Evolutionary conservation across 192 early-diverging fungal species (phyloP).

Genomic region (Linnemannia hyalina): DNA sequence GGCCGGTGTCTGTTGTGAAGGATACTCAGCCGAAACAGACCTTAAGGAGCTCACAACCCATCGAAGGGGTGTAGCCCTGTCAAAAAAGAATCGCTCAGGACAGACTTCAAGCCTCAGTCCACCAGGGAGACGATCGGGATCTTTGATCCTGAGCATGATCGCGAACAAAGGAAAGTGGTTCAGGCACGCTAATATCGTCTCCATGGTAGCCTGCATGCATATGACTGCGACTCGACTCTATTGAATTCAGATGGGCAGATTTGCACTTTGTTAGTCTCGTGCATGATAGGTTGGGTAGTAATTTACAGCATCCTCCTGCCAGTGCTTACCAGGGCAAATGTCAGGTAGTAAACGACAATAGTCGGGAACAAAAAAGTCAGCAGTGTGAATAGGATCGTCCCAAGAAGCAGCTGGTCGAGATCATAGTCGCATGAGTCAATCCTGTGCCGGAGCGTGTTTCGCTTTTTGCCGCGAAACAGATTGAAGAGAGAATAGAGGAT

Average conservation of each 20-base stretch:
- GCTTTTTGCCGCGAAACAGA: conserved; percentile 90
- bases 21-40: conserved; percentile 11
- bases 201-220: conserved; percentile 82
- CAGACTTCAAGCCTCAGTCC: conserved; percentile 54
- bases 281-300: neutral
- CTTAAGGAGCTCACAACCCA: conserved; percentile 38
- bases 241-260: neutral
- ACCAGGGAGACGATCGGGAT: conserved; percentile 90
- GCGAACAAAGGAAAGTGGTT: conserved; percentile 99
- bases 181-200: conserved; percentile 88
- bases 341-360: conserved; percentile 91
- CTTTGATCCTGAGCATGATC: conserved; percentile 88
- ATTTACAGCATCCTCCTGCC: neutral
- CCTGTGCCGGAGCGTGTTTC: conserved; percentile 90
- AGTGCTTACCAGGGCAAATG: conserved; percentile 83
- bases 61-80: conserved; percentile 29
- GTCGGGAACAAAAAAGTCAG: conserved; percentile 97
- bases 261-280: neutral
- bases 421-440: conserved; percentile 96
- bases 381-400: conserved; percentile 94
- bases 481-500: conserved; percentile 91
- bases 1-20: conserved; percentile 20
- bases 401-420: conserved; percentile 94
- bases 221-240: conserved; percentile 87
- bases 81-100: conserved; percentile 46